Evolutionary conservation across 2,329 filamentous ascomycete genomes (phyloP).

Genomic region (Pyrenophora tritici-repentis): DNA sequence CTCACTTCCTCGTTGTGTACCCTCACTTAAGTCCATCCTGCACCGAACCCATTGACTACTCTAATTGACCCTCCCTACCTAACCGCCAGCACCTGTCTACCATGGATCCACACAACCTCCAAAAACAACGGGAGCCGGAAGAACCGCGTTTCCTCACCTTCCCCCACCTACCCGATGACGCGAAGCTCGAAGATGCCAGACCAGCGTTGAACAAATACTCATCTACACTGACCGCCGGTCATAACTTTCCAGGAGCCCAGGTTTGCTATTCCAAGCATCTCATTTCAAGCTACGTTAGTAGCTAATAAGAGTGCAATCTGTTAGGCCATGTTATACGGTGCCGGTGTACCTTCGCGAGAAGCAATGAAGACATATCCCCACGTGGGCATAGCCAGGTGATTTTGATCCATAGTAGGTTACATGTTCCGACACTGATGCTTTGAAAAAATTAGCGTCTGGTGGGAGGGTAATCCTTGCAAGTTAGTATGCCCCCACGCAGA

Average conservation of each 20-base stretch:
- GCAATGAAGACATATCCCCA: slow-evolving; percentile 91
- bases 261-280: slow-evolving; percentile 50
- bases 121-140: slow-evolving; percentile 45
- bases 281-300: background rate
- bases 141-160: slow-evolving; percentile 61
- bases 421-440: too few relatives aligned
- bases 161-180: slow-evolving; percentile 58
- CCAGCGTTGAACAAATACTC: slow-evolving; percentile 85
- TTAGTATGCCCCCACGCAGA: slow-evolving; percentile 52
- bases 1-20: background rate
- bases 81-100: slow-evolving; percentile 3
- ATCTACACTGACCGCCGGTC: slow-evolving; percentile 75
- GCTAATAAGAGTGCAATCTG: slow-evolving; percentile 1
- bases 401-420: too few relatives aligned
- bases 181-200: slow-evolving; percentile 60
- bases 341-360: slow-evolving; percentile 80
- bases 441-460: slow-evolving; percentile 68
- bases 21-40: background rate
- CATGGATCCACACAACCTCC: slow-evolving; percentile 46
- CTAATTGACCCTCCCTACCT: background rate
- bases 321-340: slow-evolving; percentile 92
- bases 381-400: slow-evolving; percentile 76
- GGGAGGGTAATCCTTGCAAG: slow-evolving; percentile 98
- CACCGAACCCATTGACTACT: background rate
- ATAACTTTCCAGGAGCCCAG: slow-evolving; percentile 92